A percentile compares a stretch with the other conserved stretches of the same genome.
These are phyloP conservation scores for Chlorella sorokiniana DNA, from an alignment of 139 green algal genomes.

Conservation along the genomic window DNA sequence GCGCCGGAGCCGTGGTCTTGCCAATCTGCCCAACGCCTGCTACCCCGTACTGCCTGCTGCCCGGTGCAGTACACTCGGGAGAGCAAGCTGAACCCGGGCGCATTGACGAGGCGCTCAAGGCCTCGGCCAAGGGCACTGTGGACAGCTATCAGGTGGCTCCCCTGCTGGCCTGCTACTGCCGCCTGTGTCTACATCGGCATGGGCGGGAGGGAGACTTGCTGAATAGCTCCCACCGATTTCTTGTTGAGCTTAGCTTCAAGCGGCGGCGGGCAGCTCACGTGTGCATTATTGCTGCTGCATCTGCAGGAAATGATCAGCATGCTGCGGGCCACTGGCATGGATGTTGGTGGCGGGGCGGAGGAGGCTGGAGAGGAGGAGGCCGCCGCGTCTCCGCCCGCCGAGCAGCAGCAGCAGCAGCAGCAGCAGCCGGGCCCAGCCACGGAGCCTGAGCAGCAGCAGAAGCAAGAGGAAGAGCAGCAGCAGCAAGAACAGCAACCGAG, in stretches of 20 bases:
- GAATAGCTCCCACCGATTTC: too few species aligned
- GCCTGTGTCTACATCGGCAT: too few species aligned
- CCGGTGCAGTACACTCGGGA: slow-evolving; percentile 29
- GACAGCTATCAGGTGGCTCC: slow-evolving; percentile 33
- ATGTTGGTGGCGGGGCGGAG: neutral
- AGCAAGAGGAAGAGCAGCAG: neutral
- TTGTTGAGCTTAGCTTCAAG: too few species aligned
- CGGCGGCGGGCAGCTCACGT: too few species aligned
- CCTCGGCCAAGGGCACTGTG: slow-evolving; percentile 4
- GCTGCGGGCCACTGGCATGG: slow-evolving; percentile 35
- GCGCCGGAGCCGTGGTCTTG: neutral
- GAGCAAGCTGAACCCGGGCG: slow-evolving; percentile 24
- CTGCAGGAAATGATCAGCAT: slow-evolving; percentile 43
- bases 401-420: neutral
- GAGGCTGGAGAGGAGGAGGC: slow-evolving; percentile 9
- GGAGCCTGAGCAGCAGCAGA: slow-evolving; percentile 6
- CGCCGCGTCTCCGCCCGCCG: neutral
- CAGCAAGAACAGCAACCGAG: neutral
- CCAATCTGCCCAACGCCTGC: neutral
- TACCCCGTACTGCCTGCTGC: neutral
- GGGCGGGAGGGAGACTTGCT: neutral
- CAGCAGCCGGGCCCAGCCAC: neutral
- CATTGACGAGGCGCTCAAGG: slow-evolving; percentile 42
- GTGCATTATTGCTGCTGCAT: neutral
- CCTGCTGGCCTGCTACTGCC: neutral